A percentile compares a stretch with the other conserved stretches of the same genome.
phyloP scores from a whole-genome alignment of 2,329 filamentous ascomycete genomes.

The Cytospora leucostoma region DNA sequence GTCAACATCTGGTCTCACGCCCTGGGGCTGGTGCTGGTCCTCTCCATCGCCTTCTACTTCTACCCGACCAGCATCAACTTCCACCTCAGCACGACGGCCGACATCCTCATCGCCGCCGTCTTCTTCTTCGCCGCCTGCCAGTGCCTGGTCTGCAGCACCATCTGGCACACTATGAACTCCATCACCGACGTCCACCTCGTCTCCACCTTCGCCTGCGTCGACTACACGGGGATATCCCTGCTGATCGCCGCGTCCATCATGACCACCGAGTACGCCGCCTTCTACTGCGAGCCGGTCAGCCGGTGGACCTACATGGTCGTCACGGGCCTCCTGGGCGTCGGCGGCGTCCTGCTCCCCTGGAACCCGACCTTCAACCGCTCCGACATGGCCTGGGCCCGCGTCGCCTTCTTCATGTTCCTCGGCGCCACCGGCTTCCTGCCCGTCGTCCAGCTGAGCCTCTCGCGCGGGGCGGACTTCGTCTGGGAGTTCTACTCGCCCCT shows the following conservation, averaged over 20 bases:
- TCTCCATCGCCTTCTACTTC: constrained; percentile 91
- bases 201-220: constrained; percentile 94
- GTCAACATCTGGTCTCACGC: constrained; percentile 99
- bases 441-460: constrained; percentile 77
- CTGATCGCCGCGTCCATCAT: constrained; percentile 95
- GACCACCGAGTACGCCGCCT: constrained; percentile 97
- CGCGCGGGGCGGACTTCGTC: constrained; percentile 79
- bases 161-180: constrained; percentile 99
- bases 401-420: constrained; percentile 87
- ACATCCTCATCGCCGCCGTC: constrained; percentile 86
- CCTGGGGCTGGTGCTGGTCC: constrained; percentile 83
- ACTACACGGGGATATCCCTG: constrained; percentile 96
- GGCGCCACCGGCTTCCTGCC: constrained; percentile 88
- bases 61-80: constrained; percentile 90
- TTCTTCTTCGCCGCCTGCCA: constrained; percentile 97
- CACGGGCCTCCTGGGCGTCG: constrained; percentile 79
- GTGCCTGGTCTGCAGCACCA: constrained; percentile 89
- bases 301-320: constrained; percentile 83
- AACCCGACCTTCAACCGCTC: constrained; percentile 89
- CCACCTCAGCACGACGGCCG: constrained; percentile 78
- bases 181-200: constrained; percentile 88
- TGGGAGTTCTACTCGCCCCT: constrained; percentile 87
- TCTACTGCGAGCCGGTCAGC: constrained; percentile 92
- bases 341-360: constrained; percentile 92
- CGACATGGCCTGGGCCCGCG: constrained; percentile 91